Base-by-base conservation (phyloP, 176 grass and related monocot genomes). In the Musa itinerans region DNA sequence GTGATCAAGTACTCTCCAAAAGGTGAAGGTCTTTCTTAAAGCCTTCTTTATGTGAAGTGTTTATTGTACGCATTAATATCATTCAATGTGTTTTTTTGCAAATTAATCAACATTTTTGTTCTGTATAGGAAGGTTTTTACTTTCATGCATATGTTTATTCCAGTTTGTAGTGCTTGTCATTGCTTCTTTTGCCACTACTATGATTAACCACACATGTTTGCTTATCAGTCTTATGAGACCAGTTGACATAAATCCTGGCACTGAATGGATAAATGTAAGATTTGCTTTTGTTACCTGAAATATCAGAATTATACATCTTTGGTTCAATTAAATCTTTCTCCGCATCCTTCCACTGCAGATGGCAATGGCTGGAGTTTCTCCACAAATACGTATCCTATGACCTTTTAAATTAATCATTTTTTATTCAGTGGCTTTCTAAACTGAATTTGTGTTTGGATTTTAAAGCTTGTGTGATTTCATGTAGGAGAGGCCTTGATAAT, bases 1-100 rank as follows among this genome's bases (percentile, higher is more conserved):
- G 92, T 83, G 89, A 92, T 76, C 92, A 92, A 84, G 92, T 92
- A 54, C 89, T 96, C 73, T 90, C 87, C 14, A 92, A 96, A 96
- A 88, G 89, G 92, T 96, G 14, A 49, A 43, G 59, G 69, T 16
- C 77, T 72, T 26, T 79, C 25, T 64, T 26, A 12, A 49, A 54
- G 50, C 34, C 56, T 54, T 57, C 16, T 53, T 55, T 11, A 7
- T 69, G 9, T 69, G 0, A n/a, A 54, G 54, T 78, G 3, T 76
- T 13, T 49, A 50, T 62, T 25, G 14, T 63, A 19, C 11, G 2
- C 56, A 55, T 19, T 10, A 43, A 11, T 76, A 49, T 76, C 1
- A 50, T 16, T 49, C 55, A 57, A 4, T 57, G 12, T 57, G 19
- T 61, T 4, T 5, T n/a, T 61, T 70, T 67, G 25, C 10, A 27